Conservation (phyloP, 78 protist species). For the Protostelium mycophagum region DNA sequence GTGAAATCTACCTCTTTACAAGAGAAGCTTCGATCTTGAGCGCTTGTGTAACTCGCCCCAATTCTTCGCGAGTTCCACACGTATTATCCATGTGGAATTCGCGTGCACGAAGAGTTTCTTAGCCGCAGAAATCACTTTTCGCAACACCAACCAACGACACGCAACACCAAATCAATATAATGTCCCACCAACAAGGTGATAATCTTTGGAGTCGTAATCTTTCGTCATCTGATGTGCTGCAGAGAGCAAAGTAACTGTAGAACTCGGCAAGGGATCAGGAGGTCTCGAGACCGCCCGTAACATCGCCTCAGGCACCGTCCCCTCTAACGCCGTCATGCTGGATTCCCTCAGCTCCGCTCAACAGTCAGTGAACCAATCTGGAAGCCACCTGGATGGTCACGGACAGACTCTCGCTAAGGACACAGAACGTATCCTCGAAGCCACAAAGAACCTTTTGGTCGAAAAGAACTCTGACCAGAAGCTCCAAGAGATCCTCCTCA, state of each 20-base stretch:
- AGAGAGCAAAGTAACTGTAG: background rate
- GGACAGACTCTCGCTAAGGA: background rate
- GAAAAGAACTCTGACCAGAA: background rate
- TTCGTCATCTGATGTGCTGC: no score
- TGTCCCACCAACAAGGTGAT: background rate
- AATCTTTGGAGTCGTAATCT: no score
- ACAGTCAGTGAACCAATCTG: background rate
- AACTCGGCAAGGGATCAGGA: background rate
- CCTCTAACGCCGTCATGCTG: background rate
- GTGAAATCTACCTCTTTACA: no score
- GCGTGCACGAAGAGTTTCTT: background rate
- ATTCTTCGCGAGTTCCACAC: background rate
- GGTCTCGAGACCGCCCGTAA: slow-evolving; percentile 1
- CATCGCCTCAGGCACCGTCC: slow-evolving; percentile 1
- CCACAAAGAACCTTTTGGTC: background rate
- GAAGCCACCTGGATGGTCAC: background rate
- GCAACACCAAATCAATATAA: background rate
- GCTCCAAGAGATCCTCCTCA: background rate
- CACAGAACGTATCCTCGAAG: background rate
- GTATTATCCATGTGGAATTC: background rate
- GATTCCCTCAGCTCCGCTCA: background rate
- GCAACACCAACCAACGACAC: background rate
- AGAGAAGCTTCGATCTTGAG: no score
- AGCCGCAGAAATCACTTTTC: background rate
- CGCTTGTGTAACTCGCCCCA: no score